A percentile compares a stretch with the other conserved stretches of the same genome.
phyloP scores from a whole-genome alignment of 2,329 filamentous ascomycete genomes.

The Didymella pinodella region DNA sequence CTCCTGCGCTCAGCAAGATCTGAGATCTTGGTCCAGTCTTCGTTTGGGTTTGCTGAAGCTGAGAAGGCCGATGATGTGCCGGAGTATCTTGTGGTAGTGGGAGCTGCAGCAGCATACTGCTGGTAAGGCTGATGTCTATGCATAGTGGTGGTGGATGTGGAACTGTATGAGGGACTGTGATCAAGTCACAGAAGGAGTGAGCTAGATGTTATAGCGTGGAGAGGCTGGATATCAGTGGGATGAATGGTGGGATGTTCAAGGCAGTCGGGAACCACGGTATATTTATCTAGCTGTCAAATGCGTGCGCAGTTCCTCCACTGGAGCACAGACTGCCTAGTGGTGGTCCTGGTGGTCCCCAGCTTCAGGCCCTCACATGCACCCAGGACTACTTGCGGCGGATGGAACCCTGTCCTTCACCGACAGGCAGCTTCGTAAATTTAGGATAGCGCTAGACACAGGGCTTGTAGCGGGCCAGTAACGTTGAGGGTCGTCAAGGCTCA shows the following conservation, averaged over 20 bases:
- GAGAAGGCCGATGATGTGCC: slow-evolving; percentile 94
- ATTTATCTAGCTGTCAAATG: slow-evolving; percentile 41
- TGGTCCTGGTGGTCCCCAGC: slow-evolving; percentile 32
- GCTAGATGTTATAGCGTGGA: slow-evolving; percentile 30
- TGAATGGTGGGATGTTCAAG: slow-evolving; percentile 34
- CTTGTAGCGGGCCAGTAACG: slow-evolving; percentile 40
- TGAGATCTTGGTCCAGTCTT: slow-evolving; percentile 99
- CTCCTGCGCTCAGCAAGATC: slow-evolving; percentile 91
- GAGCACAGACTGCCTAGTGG: slow-evolving; percentile 41
- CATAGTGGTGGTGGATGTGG: slow-evolving; percentile 47
- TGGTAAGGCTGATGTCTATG: slow-evolving; percentile 56
- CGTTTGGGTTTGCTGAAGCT: slow-evolving; percentile 90
- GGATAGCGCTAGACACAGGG: slow-evolving; percentile 38
- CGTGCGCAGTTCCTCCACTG: slow-evolving; percentile 39
- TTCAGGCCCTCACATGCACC: slow-evolving; percentile 42
- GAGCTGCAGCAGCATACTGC: slow-evolving; percentile 51
- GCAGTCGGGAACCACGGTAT: slow-evolving; percentile 38
- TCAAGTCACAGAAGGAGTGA: slow-evolving; percentile 16
- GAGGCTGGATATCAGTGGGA: slow-evolving; percentile 27
- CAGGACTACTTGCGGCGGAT: slow-evolving; percentile 35
- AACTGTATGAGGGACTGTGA: slow-evolving; percentile 14
- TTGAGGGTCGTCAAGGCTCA: slow-evolving; percentile 31
- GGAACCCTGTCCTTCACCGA: slow-evolving; percentile 43
- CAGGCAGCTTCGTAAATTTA: slow-evolving; percentile 43
- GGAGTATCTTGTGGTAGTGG: slow-evolving; percentile 67